These are phyloP conservation scores for Albatrellus sp. DNA, from an alignment of 1,284 basidiomycete species.

Conservation along the genomic window DNA sequence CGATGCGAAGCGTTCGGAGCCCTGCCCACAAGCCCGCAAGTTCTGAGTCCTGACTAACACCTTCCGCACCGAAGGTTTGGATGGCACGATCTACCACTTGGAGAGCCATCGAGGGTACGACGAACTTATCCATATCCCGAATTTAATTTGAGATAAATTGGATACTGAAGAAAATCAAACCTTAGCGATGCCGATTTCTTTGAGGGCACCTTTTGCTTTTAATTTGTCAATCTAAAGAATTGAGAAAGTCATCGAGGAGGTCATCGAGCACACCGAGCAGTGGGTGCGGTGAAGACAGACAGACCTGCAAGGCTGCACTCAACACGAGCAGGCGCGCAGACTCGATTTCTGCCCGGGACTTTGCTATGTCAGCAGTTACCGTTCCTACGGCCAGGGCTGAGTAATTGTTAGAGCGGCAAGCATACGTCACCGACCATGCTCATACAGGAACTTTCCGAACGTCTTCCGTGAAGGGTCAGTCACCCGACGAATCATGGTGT, in stretches of 20 bases:
- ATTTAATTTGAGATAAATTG: conserved; percentile 5
- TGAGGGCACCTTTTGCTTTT: conserved; percentile 88
- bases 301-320: conserved; percentile 80
- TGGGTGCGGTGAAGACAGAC: background rate
- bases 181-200: conserved; percentile 97
- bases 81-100: conserved; percentile 88
- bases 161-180: conserved; percentile 23
- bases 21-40: conserved; percentile 73
- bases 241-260: background rate
- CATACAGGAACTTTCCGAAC: conserved; percentile 84
- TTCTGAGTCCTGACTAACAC: conserved; percentile 81
- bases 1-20: conserved; percentile 79
- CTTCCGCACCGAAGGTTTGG: conserved; percentile 91
- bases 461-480: conserved; percentile 86
- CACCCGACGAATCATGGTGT: conserved; percentile 84
- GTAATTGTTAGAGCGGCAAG: background rate
- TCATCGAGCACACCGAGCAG: background rate
- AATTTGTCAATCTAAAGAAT: conserved; percentile 67
- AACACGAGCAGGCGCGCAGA: conserved; percentile 78
- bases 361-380: conserved; percentile 83
- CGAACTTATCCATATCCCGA: conserved; percentile 43
- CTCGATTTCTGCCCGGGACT: conserved; percentile 90
- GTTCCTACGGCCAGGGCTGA: conserved; percentile 40
- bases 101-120: conserved; percentile 83
- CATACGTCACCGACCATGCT: conserved; percentile 66